phyloP scores from a whole-genome alignment of 2,329 filamentous ascomycete genomes.

The Trichoderma koningii region DNA sequence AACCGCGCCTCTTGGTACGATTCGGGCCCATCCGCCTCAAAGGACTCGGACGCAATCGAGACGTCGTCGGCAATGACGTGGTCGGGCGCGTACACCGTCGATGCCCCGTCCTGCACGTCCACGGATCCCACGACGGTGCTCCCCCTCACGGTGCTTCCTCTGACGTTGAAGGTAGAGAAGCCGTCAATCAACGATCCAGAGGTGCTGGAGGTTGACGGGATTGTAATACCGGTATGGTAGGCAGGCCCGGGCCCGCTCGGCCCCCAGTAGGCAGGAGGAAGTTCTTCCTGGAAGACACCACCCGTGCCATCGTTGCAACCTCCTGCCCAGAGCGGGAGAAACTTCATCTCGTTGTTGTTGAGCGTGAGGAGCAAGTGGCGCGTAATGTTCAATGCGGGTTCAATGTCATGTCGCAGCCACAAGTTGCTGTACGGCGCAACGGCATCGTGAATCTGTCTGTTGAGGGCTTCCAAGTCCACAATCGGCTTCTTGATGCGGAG shows the following conservation, averaged over 20 bases:
- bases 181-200: constrained; percentile 43
- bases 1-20: constrained; percentile 43
- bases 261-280: constrained; percentile 49
- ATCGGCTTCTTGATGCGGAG: constrained; percentile 27
- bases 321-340: constrained; percentile 66
- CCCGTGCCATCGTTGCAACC: constrained; percentile 55
- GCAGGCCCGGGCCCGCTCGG: constrained; percentile 50
- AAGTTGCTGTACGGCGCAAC: constrained; percentile 31
- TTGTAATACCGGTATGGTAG: constrained; percentile 49
- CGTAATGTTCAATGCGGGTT: constrained; percentile 42
- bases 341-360: constrained; percentile 59
- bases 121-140: constrained; percentile 42
- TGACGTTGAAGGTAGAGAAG: constrained; percentile 40
- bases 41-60: constrained; percentile 42
- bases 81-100: constrained; percentile 40
- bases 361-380: constrained; percentile 56
- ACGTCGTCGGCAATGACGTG: constrained; percentile 41
- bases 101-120: constrained; percentile 45
- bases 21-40: constrained; percentile 38
- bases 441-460: constrained; percentile 31
- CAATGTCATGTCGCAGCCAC: constrained; percentile 38
- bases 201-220: constrained; percentile 41
- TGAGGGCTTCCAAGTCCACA: constrained; percentile 32
- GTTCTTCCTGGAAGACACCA: constrained; percentile 48
- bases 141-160: constrained; percentile 39